Conservation (phyloP, 2,329 filamentous ascomycete genomes). For the Colletotrichum filicis region DNA sequence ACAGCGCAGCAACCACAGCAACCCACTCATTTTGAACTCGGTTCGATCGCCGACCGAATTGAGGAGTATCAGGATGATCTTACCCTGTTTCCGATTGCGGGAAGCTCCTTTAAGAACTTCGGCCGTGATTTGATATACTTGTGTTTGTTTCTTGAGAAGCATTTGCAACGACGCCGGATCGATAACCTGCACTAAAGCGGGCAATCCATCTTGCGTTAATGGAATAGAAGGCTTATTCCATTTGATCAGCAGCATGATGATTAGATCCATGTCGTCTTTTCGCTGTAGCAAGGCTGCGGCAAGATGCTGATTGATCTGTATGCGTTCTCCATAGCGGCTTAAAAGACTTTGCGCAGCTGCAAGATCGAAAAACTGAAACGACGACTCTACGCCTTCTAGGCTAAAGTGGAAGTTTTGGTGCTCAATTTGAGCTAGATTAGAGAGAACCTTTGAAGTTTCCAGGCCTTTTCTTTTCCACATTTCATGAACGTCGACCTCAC, state of each 20-base stretch:
- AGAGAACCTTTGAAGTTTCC: not conserved
- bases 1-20: not conserved
- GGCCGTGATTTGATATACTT: not conserved
- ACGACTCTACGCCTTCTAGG: rapidly evolving
- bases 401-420: not conserved
- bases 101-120: not conserved
- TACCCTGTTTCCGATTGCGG: not conserved
- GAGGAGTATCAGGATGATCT: not conserved
- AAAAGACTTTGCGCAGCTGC: not conserved
- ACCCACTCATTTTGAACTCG: not conserved
- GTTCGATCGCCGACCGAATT: not conserved
- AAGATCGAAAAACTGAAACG: not conserved
- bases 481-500: too few species aligned
- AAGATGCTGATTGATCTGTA: rapidly evolving
- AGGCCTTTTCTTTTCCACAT: not conserved
- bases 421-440: not conserved
- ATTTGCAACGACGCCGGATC: not conserved
- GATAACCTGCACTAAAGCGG: not conserved
- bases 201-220: not conserved
- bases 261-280: not conserved
- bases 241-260: not conserved
- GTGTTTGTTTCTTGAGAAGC: not conserved
- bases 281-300: not conserved
- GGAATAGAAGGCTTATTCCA: not conserved
- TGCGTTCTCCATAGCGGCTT: not conserved